phyloP scores from a whole-genome alignment of 371 early-diverging fungal species.

The Lichtheimia ramosa region DNA sequence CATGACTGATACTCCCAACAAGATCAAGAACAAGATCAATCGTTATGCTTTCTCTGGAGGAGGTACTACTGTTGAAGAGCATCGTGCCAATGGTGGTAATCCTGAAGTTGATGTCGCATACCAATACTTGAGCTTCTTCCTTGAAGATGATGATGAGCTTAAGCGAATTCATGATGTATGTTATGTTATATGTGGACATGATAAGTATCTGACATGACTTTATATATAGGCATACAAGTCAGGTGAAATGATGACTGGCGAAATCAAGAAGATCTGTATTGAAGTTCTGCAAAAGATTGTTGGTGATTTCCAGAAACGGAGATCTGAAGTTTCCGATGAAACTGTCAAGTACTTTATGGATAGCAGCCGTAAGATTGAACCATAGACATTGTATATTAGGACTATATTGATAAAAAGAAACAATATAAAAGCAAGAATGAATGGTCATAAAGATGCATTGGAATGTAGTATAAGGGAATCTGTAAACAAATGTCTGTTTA shows the following conservation, averaged over 20 bases:
- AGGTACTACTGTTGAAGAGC: conserved; percentile 91
- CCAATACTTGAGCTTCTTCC: conserved; percentile 97
- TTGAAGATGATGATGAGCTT: conserved; percentile 96
- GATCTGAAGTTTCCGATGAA: conserved; percentile 67
- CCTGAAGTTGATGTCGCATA: conserved; percentile 97
- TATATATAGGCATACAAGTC: conserved; percentile 67
- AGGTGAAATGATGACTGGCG: conserved; percentile 91
- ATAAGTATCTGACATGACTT: background rate
- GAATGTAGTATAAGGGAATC: no score
- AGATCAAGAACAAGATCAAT: conserved; percentile 99
- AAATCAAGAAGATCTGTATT: conserved; percentile 95
- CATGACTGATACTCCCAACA: conserved; percentile 90
- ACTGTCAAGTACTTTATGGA: conserved; percentile 69
- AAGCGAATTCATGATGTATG: conserved; percentile 63
- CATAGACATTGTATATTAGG: conserved; percentile 9
- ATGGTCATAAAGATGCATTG: background rate
- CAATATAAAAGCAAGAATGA: background rate
- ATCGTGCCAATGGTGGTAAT: conserved; percentile 90
- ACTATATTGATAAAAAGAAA: background rate
- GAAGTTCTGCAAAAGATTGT: conserved; percentile 85
- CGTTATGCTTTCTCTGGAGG: conserved; percentile 98
- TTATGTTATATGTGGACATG: background rate
- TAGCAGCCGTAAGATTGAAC: conserved; percentile 40
- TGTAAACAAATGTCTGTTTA: no score
- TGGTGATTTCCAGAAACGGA: conserved; percentile 82